Evolutionary conservation across 495 filamentous ascomycete species (phyloP), one percentile per base, ranked within the genome.

Genomic region (Hapsidospora chrysogenum): DNA sequence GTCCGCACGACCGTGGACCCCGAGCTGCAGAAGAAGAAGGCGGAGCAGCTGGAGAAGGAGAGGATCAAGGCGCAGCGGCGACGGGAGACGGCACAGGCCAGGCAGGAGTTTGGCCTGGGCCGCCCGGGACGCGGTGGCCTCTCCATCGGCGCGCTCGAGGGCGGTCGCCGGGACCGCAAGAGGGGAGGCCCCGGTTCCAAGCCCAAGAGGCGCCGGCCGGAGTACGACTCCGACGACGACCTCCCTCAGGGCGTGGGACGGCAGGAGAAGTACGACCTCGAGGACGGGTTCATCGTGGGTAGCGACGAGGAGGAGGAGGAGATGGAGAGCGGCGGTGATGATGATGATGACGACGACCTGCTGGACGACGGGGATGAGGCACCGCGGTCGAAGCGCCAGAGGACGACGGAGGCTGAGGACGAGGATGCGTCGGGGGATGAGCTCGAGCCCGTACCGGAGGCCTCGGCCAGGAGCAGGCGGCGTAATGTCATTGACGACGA

Each of bases 261-360:
- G 15, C 71, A 82, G 42, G 84, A 95, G 47, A 80, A 87, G 49
- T 95, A 85, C 46, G 79, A 85, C 41, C 70, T 76, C 47, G 78
- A 82, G 17, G 80, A 85, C 43, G 79, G 75, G 4, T 85, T 85
- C 53, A 56, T 85, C 37, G 80, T 80, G 8, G 68, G 67, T 23
- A 84, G 78, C 44, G 80, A 80, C 36, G 76, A 82, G 40, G 80
- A 80, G 25, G 56, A 73, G 7, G 60, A 66, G 20, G 72, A 50
- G 10, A 69, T 64, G 9, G 74, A 65, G 17, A 76, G 76, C 4
- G 76, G 76, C 2, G 76, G 73, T 4, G 69, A 74, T 1, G 69
- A 72, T 29, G 63, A 69, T 17, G 52, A 58, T 15, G 26, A 64
- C 15, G 34, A 59, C 1, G 57, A 61, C 16, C 60, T 61, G n/a